Conservation (phyloP, 371 early-diverging fungal species). For the Rhizopus stolonifer region DNA sequence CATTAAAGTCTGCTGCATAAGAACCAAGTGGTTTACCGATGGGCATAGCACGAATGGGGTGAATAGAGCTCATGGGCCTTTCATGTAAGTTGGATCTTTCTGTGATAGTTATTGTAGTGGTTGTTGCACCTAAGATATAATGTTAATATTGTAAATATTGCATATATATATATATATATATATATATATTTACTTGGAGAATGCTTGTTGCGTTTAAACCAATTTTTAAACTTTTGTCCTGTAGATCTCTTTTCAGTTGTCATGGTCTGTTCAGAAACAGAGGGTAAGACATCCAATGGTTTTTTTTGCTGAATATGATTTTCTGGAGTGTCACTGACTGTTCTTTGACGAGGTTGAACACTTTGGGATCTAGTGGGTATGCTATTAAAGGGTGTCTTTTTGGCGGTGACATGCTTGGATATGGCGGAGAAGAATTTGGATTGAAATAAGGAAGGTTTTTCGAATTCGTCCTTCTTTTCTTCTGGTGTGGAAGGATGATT, state of each 20-base stretch:
- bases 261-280: constrained; percentile 32
- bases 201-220: constrained; percentile 58
- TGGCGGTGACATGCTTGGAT: constrained; percentile 18
- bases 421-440: constrained; percentile 44
- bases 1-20: constrained; percentile 27
- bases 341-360: constrained; percentile 17
- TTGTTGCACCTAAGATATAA: not conserved
- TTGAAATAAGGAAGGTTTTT: constrained; percentile 32
- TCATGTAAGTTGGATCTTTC: constrained; percentile 8
- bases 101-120: not conserved
- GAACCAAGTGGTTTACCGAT: constrained; percentile 23
- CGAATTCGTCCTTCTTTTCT: not conserved
- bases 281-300: constrained; percentile 16
- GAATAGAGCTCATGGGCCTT: constrained; percentile 11
- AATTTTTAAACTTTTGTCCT: constrained; percentile 65
- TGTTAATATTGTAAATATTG: not conserved
- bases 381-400: constrained; percentile 10
- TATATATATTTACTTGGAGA: too few species aligned
- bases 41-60: constrained; percentile 25
- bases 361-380: constrained; percentile 32
- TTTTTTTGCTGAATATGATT: constrained; percentile 6
- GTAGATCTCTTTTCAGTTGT: constrained; percentile 30
- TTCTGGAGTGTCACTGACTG: constrained; percentile 10
- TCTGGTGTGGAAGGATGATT: not conserved
- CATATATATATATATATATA: not conserved